Base-by-base conservation (phyloP, 371 early-diverging fungal species). In the Mucor racemosus region DNA sequence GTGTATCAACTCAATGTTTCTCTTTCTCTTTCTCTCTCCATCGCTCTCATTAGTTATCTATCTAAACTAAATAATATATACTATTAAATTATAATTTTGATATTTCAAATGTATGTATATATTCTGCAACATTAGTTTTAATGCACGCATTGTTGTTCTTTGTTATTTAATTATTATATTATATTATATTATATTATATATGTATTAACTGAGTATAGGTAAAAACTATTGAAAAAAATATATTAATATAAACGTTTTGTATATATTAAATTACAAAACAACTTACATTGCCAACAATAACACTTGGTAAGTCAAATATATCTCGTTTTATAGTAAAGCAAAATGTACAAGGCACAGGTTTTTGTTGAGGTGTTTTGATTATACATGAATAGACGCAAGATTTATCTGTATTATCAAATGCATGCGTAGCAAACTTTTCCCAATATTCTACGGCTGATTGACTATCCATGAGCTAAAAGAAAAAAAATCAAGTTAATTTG, bases 271-370 rank as follows among this genome's bases (percentile, higher is more conserved):
- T 19, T 34, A 48, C 4, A 48, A 38, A n/a, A 41, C 13, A 57
- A 66, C 78, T 75, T 72, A 81, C 81, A 68, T 92, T 92, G 59
- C 94, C 94, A n/a, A 94, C 84, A 66, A 94, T 89, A 26, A 90
- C 92, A 66, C 94, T 80, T 7, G 96, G 96, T 35, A 95, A 84
- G 75, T 95, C 95, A 82, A 96, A 95, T 39, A 95, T 91, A 76
- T 95, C 95, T 39, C 94, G 76, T 72, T 94, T 94, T 78, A 96
- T 93, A 19, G 95, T 95, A 75, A 95, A 95, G 65, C 95, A 94
- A 66, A 94, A 92, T 5, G 95, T 88, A 74, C 96, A 95, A 5
- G 92, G 91, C 10, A 96, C 91, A 13, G 80, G 73, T 13, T 80
- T 72, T 57, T 87, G 83, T 17, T 86, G 79, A 0, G 93, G 89